Evolutionary conservation across 2,329 filamentous ascomycete species (phyloP).

Genomic region (Phaeomoniella chlamydospora): DNA sequence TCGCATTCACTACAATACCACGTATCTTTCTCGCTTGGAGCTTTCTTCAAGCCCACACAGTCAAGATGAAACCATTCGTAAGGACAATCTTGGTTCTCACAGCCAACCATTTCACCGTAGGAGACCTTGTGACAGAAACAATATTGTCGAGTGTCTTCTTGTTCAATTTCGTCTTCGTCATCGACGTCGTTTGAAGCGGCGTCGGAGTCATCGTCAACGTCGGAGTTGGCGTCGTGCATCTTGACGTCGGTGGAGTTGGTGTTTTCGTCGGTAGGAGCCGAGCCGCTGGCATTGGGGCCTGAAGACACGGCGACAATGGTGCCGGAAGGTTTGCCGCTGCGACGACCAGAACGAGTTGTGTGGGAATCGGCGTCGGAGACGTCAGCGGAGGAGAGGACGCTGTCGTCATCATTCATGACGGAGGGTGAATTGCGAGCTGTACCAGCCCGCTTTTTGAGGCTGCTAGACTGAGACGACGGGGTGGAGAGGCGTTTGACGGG

Average conservation of each 20-base stretch:
- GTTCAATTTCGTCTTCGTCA: conserved; percentile 33
- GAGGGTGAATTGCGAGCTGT: conserved; percentile 22
- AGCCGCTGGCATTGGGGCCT: neutral
- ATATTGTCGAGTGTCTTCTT: conserved; percentile 47
- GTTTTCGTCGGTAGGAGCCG: conserved; percentile 4
- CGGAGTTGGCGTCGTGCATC: conserved; percentile 15
- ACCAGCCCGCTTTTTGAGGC: conserved; percentile 26
- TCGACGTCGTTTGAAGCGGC: conserved; percentile 14
- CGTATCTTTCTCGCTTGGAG: conserved; percentile 40
- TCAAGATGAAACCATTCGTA: conserved; percentile 56
- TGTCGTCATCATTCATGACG: conserved; percentile 36
- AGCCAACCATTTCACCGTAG: conserved; percentile 55
- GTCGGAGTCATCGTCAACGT: conserved; percentile 8
- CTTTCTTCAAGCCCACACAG: conserved; percentile 46
- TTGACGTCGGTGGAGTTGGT: conserved; percentile 1
- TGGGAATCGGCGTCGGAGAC: conserved; percentile 28
- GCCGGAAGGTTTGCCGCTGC: conserved; percentile 2
- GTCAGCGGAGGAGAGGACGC: conserved; percentile 35
- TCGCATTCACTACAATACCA: conserved; percentile 42
- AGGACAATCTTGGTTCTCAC: conserved; percentile 49
- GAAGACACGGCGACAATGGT: neutral
- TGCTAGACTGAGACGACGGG: conserved; percentile 14
- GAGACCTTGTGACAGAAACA: conserved; percentile 52
- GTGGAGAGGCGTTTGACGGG: conserved; percentile 26
- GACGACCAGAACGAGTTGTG: conserved; percentile 6